Percentiles rank a stretch among this genome's conserved stretches.
Evolutionary conservation across 1,284 basidiomycete genomes (phyloP).

Genomic region (Puccinia novopanici): DNA sequence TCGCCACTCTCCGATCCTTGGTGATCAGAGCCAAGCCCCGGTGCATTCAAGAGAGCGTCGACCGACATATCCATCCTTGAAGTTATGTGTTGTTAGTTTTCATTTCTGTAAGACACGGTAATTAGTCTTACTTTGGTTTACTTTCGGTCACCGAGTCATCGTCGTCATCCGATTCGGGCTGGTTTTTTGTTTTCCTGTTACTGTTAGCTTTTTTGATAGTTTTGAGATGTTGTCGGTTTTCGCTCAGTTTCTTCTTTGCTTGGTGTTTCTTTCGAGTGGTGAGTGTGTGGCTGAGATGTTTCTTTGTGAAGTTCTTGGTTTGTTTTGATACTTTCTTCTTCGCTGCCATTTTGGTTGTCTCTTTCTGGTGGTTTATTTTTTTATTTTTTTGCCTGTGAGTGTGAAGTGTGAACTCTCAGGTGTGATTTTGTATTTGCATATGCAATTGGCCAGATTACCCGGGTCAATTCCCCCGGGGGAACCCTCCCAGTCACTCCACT

Average conservation of each 20-base stretch:
- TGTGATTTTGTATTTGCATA: background rate
- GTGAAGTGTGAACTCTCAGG: background rate
- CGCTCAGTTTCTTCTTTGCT: slow-evolving; percentile 39
- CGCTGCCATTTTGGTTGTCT: slow-evolving; percentile 19
- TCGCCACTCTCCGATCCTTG: background rate
- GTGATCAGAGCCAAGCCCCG: slow-evolving; percentile 9
- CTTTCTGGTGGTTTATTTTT: background rate
- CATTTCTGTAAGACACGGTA: background rate
- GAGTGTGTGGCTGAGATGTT: slow-evolving; percentile 43
- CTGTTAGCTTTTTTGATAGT: slow-evolving; percentile 25
- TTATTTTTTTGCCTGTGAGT: background rate
- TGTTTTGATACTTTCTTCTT: slow-evolving; percentile 44
- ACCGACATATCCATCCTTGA: slow-evolving; percentile 49
- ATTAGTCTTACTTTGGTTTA: slow-evolving; percentile 29
- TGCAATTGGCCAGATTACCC: background rate
- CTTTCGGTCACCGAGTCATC: slow-evolving; percentile 33
- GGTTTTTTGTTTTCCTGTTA: background rate
- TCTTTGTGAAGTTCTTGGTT: slow-evolving; percentile 42
- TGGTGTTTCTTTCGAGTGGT: slow-evolving; percentile 42
- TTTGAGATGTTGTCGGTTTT: slow-evolving; percentile 26
- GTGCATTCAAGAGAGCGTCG: slow-evolving; percentile 42
- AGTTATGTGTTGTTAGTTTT: too few relatives aligned
- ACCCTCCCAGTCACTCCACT: background rate
- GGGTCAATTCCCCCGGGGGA: background rate
- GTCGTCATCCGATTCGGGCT: background rate